Percentiles rank a stretch among this genome's conserved stretches.
These are phyloP conservation scores for Meyerozyma guilliermondii DNA, from an alignment of 1,139 yeast genomes.

Conservation along the genomic window DNA sequence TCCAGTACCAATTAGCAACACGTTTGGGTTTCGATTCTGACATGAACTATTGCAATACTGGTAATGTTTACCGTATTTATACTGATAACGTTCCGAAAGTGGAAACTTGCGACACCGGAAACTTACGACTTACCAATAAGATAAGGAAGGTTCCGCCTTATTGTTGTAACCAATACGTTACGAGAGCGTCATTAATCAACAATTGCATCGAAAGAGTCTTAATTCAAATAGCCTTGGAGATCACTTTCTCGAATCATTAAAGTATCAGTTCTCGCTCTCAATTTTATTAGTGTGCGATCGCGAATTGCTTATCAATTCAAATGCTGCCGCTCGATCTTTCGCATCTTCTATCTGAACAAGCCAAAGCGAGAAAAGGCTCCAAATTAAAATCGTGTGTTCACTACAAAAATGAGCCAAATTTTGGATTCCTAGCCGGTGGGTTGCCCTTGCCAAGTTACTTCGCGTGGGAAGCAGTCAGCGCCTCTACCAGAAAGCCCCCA, in stretches of 20 bases:
- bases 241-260: no score
- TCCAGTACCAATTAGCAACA: conserved; percentile 50
- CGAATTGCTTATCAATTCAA: no score
- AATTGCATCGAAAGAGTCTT: no score
- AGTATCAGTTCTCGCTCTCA: no score
- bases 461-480: neutral
- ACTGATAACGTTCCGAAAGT: neutral
- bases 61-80: neutral
- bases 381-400: neutral
- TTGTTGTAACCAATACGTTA: no score
- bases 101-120: neutral
- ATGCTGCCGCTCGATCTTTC: neutral
- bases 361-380: neutral
- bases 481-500: neutral
- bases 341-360: neutral
- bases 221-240: no score
- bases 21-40: neutral
- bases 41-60: no score
- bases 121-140: neutral
- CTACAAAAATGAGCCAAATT: neutral
- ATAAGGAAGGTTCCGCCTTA: neutral
- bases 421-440: neutral
- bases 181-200: no score
- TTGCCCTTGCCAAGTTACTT: neutral
- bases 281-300: no score